Evolutionary conservation across 306 rosid species (phyloP).

Genomic region (Arachis hypogaea): DNA sequence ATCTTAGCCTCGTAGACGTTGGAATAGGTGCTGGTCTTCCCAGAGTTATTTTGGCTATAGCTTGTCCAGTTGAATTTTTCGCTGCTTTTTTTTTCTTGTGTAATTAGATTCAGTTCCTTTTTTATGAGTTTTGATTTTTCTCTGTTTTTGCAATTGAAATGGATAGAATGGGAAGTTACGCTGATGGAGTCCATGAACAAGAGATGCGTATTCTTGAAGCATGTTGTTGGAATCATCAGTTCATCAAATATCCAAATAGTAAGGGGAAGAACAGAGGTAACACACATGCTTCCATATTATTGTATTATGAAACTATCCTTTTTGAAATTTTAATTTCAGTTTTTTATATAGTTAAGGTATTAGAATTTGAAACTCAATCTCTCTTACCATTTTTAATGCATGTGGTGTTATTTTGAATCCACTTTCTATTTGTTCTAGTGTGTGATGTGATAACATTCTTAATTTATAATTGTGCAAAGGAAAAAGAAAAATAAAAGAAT

Average conservation of each 20-base stretch:
- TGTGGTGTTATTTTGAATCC: slow-evolving; percentile 5
- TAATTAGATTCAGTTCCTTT: neutral
- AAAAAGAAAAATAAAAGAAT: neutral
- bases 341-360: neutral
- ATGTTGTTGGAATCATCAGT: slow-evolving; percentile 59
- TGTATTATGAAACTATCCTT: neutral
- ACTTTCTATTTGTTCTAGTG: neutral
- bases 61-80: slow-evolving; percentile 67
- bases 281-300: neutral
- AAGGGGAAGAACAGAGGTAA: slow-evolving; percentile 96
- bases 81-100: neutral
- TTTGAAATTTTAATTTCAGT: slow-evolving; percentile 7
- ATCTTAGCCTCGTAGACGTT: too few relatives aligned
- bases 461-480: neutral
- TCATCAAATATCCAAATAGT: slow-evolving; percentile 71
- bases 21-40: too few relatives aligned
- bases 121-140: slow-evolving; percentile 19
- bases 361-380: neutral
- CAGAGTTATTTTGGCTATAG: neutral
- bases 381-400: neutral
- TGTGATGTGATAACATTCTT: slow-evolving; percentile 4
- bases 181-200: slow-evolving; percentile 86
- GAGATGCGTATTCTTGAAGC: slow-evolving; percentile 87
- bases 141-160: slow-evolving; percentile 8
- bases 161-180: slow-evolving; percentile 79